Conservation (phyloP, 1,284 basidiomycete species). For the Leccinum solheimii region DNA sequence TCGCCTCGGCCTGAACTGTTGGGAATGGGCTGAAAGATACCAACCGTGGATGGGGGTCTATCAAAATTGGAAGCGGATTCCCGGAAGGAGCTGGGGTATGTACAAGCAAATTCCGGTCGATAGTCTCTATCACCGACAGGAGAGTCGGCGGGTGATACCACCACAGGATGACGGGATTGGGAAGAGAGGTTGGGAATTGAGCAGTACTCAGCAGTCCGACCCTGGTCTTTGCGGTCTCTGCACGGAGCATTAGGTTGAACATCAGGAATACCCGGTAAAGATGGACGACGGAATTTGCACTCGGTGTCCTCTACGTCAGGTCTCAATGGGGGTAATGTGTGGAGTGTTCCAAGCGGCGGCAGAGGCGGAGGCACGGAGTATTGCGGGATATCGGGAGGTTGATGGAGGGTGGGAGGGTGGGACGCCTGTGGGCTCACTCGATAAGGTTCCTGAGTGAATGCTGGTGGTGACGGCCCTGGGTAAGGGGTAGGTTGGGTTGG, state of each 20-base stretch:
- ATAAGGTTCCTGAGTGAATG: slow-evolving; percentile 29
- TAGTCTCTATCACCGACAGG: slow-evolving; percentile 18
- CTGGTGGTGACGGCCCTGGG: slow-evolving; percentile 26
- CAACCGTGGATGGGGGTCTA: slow-evolving; percentile 22
- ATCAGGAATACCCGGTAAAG: slow-evolving; percentile 23
- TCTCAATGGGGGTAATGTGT: slow-evolving; percentile 33
- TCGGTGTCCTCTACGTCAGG: slow-evolving; percentile 28
- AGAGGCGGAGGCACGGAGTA: slow-evolving; percentile 31
- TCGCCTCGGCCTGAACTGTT: slow-evolving; percentile 9
- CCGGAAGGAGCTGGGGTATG: slow-evolving; percentile 22
- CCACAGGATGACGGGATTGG: slow-evolving; percentile 6
- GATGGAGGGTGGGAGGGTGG: slow-evolving; percentile 23
- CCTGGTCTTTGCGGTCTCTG: slow-evolving; percentile 22
- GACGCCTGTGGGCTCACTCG: slow-evolving; percentile 24
- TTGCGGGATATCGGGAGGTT: slow-evolving; percentile 28
- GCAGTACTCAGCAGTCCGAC: slow-evolving; percentile 19
- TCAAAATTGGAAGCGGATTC: slow-evolving; percentile 20
- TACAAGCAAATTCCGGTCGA: slow-evolving; percentile 17
- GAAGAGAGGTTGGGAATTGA: background rate
- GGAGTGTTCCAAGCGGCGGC: slow-evolving; percentile 24
- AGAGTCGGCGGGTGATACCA: slow-evolving; percentile 3
- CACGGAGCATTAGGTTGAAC: slow-evolving; percentile 4
- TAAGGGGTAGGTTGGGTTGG: slow-evolving; percentile 32
- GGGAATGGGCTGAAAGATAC: slow-evolving; percentile 15
- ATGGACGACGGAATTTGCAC: slow-evolving; percentile 36